These are phyloP conservation scores for Coffea canephora DNA, from an alignment of 257 asterid species.

Conservation along the genomic window DNA sequence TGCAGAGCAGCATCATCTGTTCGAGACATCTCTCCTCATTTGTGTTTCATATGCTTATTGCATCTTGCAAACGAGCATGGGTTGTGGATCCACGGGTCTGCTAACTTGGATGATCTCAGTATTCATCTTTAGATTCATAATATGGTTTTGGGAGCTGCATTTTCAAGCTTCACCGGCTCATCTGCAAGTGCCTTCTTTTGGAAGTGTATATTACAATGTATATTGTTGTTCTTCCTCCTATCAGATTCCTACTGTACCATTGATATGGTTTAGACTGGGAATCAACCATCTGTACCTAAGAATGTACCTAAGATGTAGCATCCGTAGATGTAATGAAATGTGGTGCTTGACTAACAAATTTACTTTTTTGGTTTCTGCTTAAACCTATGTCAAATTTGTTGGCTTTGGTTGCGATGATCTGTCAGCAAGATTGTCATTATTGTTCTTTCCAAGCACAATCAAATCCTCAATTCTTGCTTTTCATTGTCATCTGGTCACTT, in stretches of 20 bases:
- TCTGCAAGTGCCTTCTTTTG: not conserved
- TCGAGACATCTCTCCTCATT: slow-evolving; percentile 73
- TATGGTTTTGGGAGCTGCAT: not conserved
- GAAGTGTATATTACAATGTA: not conserved
- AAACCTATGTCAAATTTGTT: not conserved
- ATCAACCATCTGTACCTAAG: not conserved
- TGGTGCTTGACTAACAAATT: not conserved
- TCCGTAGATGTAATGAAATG: not conserved
- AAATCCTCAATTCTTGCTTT: not conserved
- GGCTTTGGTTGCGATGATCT: too few relatives aligned
- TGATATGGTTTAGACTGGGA: not conserved
- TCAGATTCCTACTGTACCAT: not conserved
- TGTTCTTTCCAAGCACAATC: not conserved
- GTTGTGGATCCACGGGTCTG: slow-evolving; percentile 50
- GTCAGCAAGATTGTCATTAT: not conserved
- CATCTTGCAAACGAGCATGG: slow-evolving; percentile 97
- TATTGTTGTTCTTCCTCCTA: not conserved
- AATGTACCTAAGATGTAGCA: not conserved
- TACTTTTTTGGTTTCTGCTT: not conserved
- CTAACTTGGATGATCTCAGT: slow-evolving; percentile 68
- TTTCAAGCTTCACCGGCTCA: not conserved
- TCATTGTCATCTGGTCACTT: not conserved
- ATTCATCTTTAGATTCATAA: slow-evolving; percentile 30
- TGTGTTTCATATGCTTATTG: slow-evolving; percentile 92
- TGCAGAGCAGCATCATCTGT: slow-evolving; percentile 64